Base-by-base conservation (phyloP, 2,329 filamentous ascomycete genomes). In the Penicillium sp. region DNA sequence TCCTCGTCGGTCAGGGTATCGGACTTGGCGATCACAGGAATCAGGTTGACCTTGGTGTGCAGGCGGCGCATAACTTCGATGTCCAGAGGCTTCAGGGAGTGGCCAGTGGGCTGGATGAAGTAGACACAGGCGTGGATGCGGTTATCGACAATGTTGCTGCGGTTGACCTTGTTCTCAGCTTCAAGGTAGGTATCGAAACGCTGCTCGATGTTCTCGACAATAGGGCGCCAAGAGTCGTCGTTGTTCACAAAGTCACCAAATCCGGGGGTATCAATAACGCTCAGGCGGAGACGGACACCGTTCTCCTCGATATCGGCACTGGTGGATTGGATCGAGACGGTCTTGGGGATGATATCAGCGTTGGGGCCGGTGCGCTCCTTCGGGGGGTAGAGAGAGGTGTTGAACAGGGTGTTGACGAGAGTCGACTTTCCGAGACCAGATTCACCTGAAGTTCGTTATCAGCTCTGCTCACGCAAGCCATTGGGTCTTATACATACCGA, bases 211-310 rank as follows among this genome's bases (percentile, higher is more conserved):
- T 97, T 97, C 82, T 99, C 94, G 67, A 96, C 88, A 77, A 99
- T 99, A 52, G 94, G 94, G 70, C 94, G 86, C 94, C 94, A 99
- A 26, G 94, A 99, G 78, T 97, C 94, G 69, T 97, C 94, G 73
- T 99, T 99, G 87, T 99, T 99, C 71, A 99, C 94, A 71, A 97
- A 99, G 78, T 99, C 94, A 69, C 94, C 94, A 67, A 99, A 99
- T 59, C 94, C 94, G 41, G 94, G 94, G 9, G 94, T 99, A 66
- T 99, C 94, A 60, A 99, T 94, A 48, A 99, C 94, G 12, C 93
- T 99, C 73, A 99, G 78, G 55, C 94, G 90, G 61, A 99, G 87
- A 71, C 94, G 92, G 55, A 99, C 94, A 61, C 94, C 94, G 60
- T 96, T 96, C 81, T 99, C 94, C 78, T 99, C 94, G 63, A 99